A percentile compares a stretch with the other conserved stretches of the same genome.
These are phyloP conservation scores for Penicillium soppii DNA, from an alignment of 495 filamentous ascomycete species.

Conservation along the genomic window DNA sequence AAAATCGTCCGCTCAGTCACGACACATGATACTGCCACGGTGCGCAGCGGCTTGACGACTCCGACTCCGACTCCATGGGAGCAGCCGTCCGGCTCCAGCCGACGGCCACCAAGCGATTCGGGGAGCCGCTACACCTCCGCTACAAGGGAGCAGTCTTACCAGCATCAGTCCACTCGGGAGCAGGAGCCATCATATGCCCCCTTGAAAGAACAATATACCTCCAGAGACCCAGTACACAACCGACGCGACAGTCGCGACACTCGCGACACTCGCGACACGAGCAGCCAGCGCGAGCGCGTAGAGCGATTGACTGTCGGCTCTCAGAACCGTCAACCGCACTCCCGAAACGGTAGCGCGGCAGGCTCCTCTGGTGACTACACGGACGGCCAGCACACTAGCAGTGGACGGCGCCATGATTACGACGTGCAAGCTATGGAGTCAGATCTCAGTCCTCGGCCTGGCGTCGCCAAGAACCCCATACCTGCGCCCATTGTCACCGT, in stretches of 20 bases:
- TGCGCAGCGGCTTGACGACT: slow-evolving; percentile 51
- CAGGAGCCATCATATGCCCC: slow-evolving; percentile 3
- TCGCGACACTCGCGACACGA: slow-evolving; percentile 58
- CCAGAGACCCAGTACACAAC: slow-evolving; percentile 1
- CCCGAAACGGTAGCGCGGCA: slow-evolving; percentile 72
- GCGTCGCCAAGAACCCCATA: slow-evolving; percentile 81
- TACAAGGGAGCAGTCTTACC: neutral
- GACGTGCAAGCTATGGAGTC: slow-evolving; percentile 97
- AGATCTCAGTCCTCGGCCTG: slow-evolving; percentile 67
- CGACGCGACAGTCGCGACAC: slow-evolving; percentile 57
- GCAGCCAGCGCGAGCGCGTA: slow-evolving; percentile 48
- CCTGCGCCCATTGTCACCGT: slow-evolving; percentile 88
- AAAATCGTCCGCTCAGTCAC: slow-evolving; percentile 88
- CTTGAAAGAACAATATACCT: slow-evolving; percentile 2
- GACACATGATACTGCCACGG: slow-evolving; percentile 55
- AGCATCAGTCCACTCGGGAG: too few relatives aligned
- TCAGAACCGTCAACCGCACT: slow-evolving; percentile 47
- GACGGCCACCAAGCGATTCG: slow-evolving; percentile 49
- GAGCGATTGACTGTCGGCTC: slow-evolving; percentile 59
- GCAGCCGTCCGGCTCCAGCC: slow-evolving; percentile 41
- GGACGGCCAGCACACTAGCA: slow-evolving; percentile 52
- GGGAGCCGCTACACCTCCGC: slow-evolving; percentile 36
- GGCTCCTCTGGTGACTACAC: slow-evolving; percentile 76
- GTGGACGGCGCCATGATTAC: slow-evolving; percentile 79
- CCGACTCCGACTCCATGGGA: slow-evolving; percentile 63